Conservation (phyloP, 805 yeast genomes). For the Cyberlindnera euphorbiae region DNA sequence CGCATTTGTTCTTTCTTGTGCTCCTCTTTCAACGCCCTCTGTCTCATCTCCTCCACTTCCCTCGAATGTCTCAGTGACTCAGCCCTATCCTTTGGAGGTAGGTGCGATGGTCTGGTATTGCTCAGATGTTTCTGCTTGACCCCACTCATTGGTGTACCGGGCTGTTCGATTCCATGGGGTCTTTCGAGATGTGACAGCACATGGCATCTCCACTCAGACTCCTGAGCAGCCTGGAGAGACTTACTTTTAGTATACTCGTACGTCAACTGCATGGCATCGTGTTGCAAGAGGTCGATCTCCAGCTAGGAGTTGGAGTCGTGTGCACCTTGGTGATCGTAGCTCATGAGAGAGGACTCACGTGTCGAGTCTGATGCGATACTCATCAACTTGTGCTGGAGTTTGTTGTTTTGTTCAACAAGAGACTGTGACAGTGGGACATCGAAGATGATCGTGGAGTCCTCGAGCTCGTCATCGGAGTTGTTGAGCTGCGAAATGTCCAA, state of each 20-base stretch:
- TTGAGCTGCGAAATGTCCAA: constrained; percentile 10
- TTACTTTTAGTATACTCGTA: constrained; percentile 26
- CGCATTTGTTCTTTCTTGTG: constrained; percentile 29
- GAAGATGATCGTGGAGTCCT: constrained; percentile 48
- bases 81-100: constrained; percentile 57
- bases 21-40: constrained; percentile 38
- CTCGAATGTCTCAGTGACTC: constrained; percentile 52
- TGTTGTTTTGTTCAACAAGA: constrained; percentile 36
- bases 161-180: constrained; percentile 19
- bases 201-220: constrained; percentile 23
- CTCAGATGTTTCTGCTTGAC: constrained; percentile 29
- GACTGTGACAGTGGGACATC: constrained; percentile 65
- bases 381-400: constrained; percentile 16
- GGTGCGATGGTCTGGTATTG: constrained; percentile 55
- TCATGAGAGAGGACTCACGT: constrained; percentile 42
- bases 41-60: constrained; percentile 44
- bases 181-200: constrained; percentile 26
- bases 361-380: constrained; percentile 36
- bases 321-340: constrained; percentile 17
- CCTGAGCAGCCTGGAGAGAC: constrained; percentile 31
- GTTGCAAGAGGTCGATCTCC: constrained; percentile 12
- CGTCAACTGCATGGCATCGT: constrained; percentile 18
- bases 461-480: constrained; percentile 48
- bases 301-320: constrained; percentile 12
- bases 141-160: constrained; percentile 13